A percentile compares a stretch with the other conserved stretches of the same genome.
Evolutionary conservation across 1,139 yeast species (phyloP).

Genomic region (Scheffersomyces illinoinensis): DNA sequence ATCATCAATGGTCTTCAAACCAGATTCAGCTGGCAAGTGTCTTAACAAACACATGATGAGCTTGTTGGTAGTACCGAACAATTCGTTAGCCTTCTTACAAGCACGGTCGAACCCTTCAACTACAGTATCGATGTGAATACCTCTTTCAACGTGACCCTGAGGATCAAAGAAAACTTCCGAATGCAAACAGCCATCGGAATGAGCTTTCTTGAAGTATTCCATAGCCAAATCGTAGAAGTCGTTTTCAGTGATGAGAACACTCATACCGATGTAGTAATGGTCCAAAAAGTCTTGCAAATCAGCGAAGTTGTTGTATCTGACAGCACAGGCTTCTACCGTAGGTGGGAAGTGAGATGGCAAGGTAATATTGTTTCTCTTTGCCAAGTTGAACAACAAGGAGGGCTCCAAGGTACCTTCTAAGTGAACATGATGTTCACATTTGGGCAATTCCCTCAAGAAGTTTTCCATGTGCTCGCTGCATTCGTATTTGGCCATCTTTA

Average conservation of each 20-base stretch:
- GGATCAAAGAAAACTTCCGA: conserved; percentile 82
- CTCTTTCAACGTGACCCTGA: conserved; percentile 76
- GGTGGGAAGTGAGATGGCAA: conserved; percentile 65
- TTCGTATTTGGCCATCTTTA: conserved; percentile 7
- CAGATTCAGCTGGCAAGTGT: conserved; percentile 62
- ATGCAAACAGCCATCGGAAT: conserved; percentile 61
- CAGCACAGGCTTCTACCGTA: conserved; percentile 51
- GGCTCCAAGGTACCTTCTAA: conserved; percentile 82
- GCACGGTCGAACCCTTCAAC: conserved; percentile 67
- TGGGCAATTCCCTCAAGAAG: conserved; percentile 68
- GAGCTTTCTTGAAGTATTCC: conserved; percentile 65
- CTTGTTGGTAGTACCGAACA: conserved; percentile 63
- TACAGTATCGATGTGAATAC: conserved; percentile 57
- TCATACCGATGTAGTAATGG: conserved; percentile 77
- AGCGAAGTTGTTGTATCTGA: conserved; percentile 58
- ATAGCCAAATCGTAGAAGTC: conserved; percentile 77
- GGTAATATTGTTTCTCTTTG: conserved; percentile 53
- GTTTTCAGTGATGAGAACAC: conserved; percentile 61
- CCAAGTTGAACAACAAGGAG: conserved; percentile 62
- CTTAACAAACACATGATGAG: conserved; percentile 79
- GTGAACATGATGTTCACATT: conserved; percentile 83
- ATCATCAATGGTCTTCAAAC: conserved; percentile 54
- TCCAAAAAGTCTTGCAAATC: conserved; percentile 76
- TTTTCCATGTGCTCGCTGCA: conserved; percentile 17
- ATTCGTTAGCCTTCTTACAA: conserved; percentile 54